Evolutionary conservation across 257 asterid genomes (phyloP), one percentile per base, ranked within the genome.

Genomic region (Buddleja alternifolia): DNA sequence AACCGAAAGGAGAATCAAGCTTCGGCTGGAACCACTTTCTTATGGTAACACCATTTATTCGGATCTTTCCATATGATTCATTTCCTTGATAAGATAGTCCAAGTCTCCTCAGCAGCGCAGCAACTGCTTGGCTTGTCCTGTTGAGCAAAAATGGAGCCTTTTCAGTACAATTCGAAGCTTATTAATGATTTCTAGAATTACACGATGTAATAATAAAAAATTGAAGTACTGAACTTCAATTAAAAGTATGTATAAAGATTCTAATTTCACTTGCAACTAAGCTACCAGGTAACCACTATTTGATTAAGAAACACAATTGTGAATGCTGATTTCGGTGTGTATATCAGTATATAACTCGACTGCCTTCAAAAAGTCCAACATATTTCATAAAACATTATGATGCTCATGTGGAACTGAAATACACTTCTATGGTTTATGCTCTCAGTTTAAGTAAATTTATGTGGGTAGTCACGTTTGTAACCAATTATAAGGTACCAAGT

Each of bases 21-120:
- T 90, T 87, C n/a, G 95, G 99, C 84, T 79, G 93, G 70, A 93
- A 77, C 99, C 99, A 93, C 79, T 41, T 88, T 71, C 77, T 90
- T 88, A 87, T 73, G 71, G 71, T 75, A 39, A 83, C 76, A 51
- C 99, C 97, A 60, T 85, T 82, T 66, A 93, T 76, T 73, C 96
- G 88, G 70, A 93, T 84, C 79, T 85, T 93, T 57, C 96, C 99
- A 59, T 64, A 74, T 3, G 99, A 93, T 81, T 84, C 99, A 51
- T 82, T 85, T 70, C 99, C 99, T 73, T 62, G 77, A 81, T 90
- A 90, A 44, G 85, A 53, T 69, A 93, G 73, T 60, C 91, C 90
- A 68, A 90, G 88, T 75, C 99, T 83, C 88, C 99, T 85, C 82
- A 93, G 70, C 64, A 83, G 75, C 12, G 97, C 88, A 62, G 95